A percentile compares a stretch with the other conserved stretches of the same genome.
These are phyloP conservation scores for Beauveria brongniartii DNA, from an alignment of 2,329 filamentous ascomycete species.

Conservation along the genomic window DNA sequence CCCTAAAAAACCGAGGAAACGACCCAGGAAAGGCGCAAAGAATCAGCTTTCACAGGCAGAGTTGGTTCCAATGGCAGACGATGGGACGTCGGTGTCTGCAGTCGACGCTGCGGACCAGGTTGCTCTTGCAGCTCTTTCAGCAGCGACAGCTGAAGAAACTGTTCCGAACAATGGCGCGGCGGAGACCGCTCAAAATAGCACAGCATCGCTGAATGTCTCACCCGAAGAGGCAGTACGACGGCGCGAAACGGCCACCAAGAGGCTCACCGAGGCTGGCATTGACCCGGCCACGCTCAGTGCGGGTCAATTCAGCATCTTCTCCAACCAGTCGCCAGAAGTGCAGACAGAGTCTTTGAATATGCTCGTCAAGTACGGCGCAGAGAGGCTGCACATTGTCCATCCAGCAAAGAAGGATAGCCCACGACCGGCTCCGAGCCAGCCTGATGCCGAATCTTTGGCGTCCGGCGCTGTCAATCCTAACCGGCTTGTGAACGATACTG, in stretches of 20 bases:
- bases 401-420: constrained; percentile 30
- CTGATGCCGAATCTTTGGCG: background rate
- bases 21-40: background rate
- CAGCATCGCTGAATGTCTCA: constrained; percentile 25
- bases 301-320: constrained; percentile 52
- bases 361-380: constrained; percentile 49
- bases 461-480: background rate
- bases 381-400: constrained; percentile 49
- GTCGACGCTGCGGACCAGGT: constrained; percentile 4
- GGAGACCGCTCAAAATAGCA: background rate
- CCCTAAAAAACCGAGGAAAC: background rate
- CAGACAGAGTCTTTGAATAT: constrained; percentile 48
- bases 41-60: constrained; percentile 8
- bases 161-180: background rate
- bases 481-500: background rate
- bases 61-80: background rate
- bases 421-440: background rate
- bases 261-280: constrained; percentile 40
- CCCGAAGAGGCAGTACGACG: constrained; percentile 43
- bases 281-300: constrained; percentile 42
- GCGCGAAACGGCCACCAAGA: constrained; percentile 37
- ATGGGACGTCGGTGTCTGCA: background rate
- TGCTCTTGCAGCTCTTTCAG: constrained; percentile 8
- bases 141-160: background rate
- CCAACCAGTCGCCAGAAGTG: constrained; percentile 49